Base-by-base conservation (phyloP, 495 filamentous ascomycete genomes). In the Penicillium cataractarum region DNA sequence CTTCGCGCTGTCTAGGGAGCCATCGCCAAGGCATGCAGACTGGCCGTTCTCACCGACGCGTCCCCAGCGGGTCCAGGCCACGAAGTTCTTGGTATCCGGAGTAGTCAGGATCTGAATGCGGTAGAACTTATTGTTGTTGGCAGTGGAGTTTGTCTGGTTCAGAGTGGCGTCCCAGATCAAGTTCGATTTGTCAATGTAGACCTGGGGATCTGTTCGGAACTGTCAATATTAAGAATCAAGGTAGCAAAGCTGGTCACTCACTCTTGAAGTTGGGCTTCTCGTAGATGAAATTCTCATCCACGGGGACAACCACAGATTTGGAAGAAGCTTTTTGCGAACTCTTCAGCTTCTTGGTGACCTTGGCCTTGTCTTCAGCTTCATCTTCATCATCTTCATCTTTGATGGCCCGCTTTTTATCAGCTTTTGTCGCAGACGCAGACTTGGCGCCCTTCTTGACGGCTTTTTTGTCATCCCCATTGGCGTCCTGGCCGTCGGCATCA, bases 111-210 rank as follows among this genome's bases (percentile, higher is more conserved):
- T 52, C 71, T 90, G 87, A 24, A 91, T 67, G 27, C 84, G 81
- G 64, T 90, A 92, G 69, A 92, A 92, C 55, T 92, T 92, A 73
- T 91, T 92, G 61, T 86, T 86, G 60, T 90, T 90, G 17, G 74
- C 69, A 7, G 78, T 70, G 1, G 89, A 66, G 33, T 74, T 73
- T 6, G 80, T 83, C 52, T 83, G 80, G 54, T 82, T 83, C 15
- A 84, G 60, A 6, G 80, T 79, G 6, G 80, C 81, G 66, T 84
- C 82, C 76, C 78, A 93, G 29, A 94, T 90, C 31, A 88, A 71
- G 2, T 85, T 84, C 2, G 79, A 55, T 0, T 74, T 52, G 62
- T 89, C 89, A 55, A 93, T 87, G 66, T 89, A 87, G 39, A 96
- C 90, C 4, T 44, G 22, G n/a, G 62, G 32, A 35, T 51, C 63